Base-by-base conservation (phyloP, 495 filamentous ascomycete genomes). In the Zalerion maritima region DNA sequence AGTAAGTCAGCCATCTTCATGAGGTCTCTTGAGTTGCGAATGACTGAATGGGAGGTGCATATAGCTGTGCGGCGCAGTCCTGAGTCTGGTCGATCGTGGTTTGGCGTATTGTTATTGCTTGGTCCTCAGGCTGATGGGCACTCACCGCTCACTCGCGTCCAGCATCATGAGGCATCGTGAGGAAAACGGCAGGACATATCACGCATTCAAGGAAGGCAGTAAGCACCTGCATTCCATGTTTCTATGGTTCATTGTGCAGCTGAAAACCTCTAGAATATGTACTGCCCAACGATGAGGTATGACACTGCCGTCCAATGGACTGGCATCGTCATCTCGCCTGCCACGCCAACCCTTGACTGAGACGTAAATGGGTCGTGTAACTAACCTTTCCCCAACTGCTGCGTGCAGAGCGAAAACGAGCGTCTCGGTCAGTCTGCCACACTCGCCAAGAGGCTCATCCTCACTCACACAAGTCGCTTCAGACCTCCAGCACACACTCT, bases 401-500 rank as follows among this genome's bases (percentile, higher is more conserved):
- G n/a, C n/a, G n/a, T n/a, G n/a, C 11, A 53, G 47, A 36, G 26
- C 25, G 53, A 57, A 33, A 51, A 37, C 16, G 55, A 58, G 28
- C 51, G 53, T 16, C 39, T 59, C 14, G 63, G 64, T 47, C 46
- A 35, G 39, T n/a, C n/a, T n/a, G n/a, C 17, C n/a, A 31, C 10
- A 12, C n/a, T 12, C 10, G 6, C 37, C 12, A 3, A 17, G 13
- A 7, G 5, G 8, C 5, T 33, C 13, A 1, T 13, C 17, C n/a
- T 14, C n/a, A 10, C 14, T 2, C 4, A 11, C 5, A 9, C 15
- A 11, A 12, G 14, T n/a, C n/a, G n/a, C n/a, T 14, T 2, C 28
- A 44, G 49, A 54, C 30, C 37, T 69, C 14, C 62, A 69, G 44
- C 63, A 67, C 35, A 51, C 65, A 23, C 26, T 67, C 10, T 61